Evolutionary conservation across 441 rosid species (phyloP).

Genomic region (Pelargonium myrrhifolium): DNA sequence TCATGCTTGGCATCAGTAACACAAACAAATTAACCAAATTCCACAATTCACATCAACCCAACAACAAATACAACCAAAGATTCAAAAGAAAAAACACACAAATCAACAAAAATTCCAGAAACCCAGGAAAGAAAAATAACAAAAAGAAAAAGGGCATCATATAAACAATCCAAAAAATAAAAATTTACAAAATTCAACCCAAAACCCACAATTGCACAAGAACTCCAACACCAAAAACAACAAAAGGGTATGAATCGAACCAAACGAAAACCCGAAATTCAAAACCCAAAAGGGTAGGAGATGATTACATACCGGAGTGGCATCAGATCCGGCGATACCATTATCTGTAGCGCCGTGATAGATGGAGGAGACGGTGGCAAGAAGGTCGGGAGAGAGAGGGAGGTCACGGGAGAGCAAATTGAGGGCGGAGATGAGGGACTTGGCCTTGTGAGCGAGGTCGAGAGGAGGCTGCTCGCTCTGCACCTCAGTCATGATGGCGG

Average conservation of each 20-base stretch:
- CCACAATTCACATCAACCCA: neutral
- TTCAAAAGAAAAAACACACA: neutral
- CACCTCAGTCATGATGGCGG: conserved; percentile 75
- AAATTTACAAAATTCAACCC: conserved; percentile 9
- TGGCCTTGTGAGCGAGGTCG: conserved; percentile 44
- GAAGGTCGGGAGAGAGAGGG: conserved; percentile 75
- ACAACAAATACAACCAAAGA: neutral
- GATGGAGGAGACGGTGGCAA: conserved; percentile 64
- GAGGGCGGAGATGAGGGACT: conserved; percentile 77
- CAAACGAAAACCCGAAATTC: neutral
- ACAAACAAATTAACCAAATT: neutral
- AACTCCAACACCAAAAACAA: conserved; percentile 18
- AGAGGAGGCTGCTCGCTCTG: conserved; percentile 35
- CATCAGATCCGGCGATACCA: conserved; percentile 12
- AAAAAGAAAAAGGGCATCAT: conserved; percentile 9
- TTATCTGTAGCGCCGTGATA: conserved; percentile 32
- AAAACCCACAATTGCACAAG: conserved; percentile 19
- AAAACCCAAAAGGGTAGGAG: neutral
- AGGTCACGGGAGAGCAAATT: conserved; percentile 82
- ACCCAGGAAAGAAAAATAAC: neutral
- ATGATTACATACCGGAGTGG: too few species aligned
- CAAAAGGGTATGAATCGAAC: conserved; percentile 16
- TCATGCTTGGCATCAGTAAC: neutral
- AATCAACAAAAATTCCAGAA: neutral
- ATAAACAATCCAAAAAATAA: conserved; percentile 12